Evolutionary conservation across 441 rosid species (phyloP).

Genomic region (Monsonia emarginata): DNA sequence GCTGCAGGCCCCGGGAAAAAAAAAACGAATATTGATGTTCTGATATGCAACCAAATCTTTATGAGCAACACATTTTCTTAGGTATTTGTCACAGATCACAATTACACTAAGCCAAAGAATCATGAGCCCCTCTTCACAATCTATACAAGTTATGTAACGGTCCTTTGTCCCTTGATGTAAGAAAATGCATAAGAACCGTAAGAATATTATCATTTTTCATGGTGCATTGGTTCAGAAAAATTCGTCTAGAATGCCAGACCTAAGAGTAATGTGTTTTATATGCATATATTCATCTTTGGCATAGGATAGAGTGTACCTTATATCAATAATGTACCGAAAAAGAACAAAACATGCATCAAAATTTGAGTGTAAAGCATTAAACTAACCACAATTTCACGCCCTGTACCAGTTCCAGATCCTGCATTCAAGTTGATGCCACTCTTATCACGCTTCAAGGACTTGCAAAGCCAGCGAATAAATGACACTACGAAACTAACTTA

Average conservation of each 20-base stretch:
- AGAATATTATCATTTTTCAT: neutral
- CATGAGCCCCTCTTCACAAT: neutral
- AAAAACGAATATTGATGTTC: neutral
- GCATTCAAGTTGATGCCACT: conserved; percentile 19
- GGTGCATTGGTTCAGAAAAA: neutral
- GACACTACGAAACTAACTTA: conserved; percentile 22
- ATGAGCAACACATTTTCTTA: neutral
- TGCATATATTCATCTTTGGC: neutral
- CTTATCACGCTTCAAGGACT: neutral
- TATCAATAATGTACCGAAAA: neutral
- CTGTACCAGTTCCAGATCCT: conserved; percentile 49
- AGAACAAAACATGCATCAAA: neutral
- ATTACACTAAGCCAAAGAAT: neutral
- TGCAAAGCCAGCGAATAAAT: neutral
- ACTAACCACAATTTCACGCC: conserved; percentile 49
- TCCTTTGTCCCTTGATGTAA: no score
- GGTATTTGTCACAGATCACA: neutral
- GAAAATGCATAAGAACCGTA: no score
- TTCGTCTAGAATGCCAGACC: neutral
- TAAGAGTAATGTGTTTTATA: neutral
- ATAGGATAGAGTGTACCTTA: neutral
- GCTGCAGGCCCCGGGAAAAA: neutral
- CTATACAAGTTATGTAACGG: neutral
- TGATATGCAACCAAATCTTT: neutral
- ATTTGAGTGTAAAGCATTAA: neutral